These are phyloP conservation scores for Lachnum nothofagi DNA, from an alignment of 2,329 filamentous ascomycete genomes.

Conservation along the genomic window DNA sequence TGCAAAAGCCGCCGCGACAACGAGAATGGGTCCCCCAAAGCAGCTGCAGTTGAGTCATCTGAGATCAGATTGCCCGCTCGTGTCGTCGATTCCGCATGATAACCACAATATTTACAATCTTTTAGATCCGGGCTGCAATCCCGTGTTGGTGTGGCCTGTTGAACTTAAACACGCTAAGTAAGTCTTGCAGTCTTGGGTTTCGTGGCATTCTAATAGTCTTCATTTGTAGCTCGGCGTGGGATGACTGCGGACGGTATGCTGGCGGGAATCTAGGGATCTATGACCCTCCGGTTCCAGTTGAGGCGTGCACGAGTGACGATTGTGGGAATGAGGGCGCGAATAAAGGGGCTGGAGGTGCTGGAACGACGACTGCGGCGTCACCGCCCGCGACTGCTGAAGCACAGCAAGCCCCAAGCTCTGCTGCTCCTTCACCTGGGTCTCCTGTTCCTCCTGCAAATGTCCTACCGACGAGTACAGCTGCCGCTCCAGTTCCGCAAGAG, in stretches of 20 bases:
- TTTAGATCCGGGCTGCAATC: conserved; percentile 29
- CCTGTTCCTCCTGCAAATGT: neutral
- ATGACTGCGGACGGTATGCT: conserved; percentile 32
- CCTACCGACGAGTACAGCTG: neutral
- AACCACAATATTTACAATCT: conserved; percentile 1
- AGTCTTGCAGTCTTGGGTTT: neutral
- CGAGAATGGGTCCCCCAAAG: conserved; percentile 18
- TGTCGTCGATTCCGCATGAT: neutral
- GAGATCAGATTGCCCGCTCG: conserved; percentile 8
- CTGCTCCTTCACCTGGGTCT: neutral
- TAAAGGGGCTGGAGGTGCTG: neutral
- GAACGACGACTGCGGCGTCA: neutral
- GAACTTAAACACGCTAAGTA: conserved; percentile 22
- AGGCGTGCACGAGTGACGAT: conserved; percentile 19
- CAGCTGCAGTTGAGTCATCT: conserved; percentile 32
- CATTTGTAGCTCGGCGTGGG: conserved; percentile 26
- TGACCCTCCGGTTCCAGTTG: conserved; percentile 36
- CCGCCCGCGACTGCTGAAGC: neutral
- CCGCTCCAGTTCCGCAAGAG: neutral
- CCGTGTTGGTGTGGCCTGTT: conserved; percentile 32
- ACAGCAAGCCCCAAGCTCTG: neutral
- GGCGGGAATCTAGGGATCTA: conserved; percentile 36
- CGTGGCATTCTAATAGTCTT: neutral
- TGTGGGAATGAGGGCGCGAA: conserved; percentile 4
- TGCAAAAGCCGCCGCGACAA: conserved; percentile 13